These are phyloP conservation scores for Picea mariana DNA, from an alignment of 83 land plant species.

Conservation along the genomic window DNA sequence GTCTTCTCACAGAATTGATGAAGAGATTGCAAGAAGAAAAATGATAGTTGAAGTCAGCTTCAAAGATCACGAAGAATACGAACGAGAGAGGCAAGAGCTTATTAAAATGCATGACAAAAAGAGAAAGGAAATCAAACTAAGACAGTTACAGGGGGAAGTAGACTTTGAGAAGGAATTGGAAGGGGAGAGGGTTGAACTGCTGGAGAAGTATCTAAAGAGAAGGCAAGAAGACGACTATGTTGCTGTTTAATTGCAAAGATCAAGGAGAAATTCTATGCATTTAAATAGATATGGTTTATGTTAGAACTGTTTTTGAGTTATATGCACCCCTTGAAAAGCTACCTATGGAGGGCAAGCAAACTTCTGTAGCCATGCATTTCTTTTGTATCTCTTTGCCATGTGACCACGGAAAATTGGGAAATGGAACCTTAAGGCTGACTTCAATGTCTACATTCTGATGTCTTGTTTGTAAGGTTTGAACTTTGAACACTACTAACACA, in stretches of 20 bases:
- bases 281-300: neutral
- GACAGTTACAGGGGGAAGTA: slow-evolving; percentile 40
- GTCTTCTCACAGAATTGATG: slow-evolving; percentile 31
- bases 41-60: slow-evolving; percentile 37
- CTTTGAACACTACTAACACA: no score
- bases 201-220: slow-evolving; percentile 34
- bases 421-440: neutral
- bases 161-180: slow-evolving; percentile 52
- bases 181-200: slow-evolving; percentile 33
- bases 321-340: no score
- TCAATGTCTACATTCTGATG: slow-evolving; percentile 1
- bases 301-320: neutral
- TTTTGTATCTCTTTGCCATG: neutral
- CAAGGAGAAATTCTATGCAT: neutral
- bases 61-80: slow-evolving; percentile 51
- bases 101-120: slow-evolving; percentile 39
- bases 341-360: neutral
- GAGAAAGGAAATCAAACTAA: slow-evolving; percentile 42
- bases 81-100: slow-evolving; percentile 39
- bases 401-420: neutral
- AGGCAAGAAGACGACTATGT: neutral
- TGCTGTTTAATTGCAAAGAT: neutral
- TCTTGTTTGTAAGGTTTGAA: neutral
- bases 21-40: slow-evolving; percentile 34
- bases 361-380: neutral